Conservation (phyloP, 257 asterid genomes). For the Plantago major region DNA sequence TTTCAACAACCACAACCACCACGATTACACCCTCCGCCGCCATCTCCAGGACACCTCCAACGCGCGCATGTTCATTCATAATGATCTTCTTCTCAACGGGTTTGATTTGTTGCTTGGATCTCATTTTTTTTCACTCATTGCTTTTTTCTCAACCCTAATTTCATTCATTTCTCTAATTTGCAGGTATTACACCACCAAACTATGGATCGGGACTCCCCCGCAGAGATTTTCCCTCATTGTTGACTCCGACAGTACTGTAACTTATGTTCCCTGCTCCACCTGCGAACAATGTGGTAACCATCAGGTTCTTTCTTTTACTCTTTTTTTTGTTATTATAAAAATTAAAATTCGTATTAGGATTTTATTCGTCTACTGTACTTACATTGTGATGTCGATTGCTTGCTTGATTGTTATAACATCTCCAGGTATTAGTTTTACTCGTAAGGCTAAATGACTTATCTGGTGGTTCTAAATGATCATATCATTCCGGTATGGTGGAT, state of each 20-base stretch:
- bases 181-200: constrained; percentile 89
- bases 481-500: background rate
- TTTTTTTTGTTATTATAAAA: background rate
- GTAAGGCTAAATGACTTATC: too few relatives aligned
- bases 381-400: too few relatives aligned
- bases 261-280: constrained; percentile 88
- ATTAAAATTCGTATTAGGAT: background rate
- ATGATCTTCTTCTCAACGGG: constrained; percentile 17
- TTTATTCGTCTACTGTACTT: background rate
- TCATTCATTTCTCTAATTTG: constrained; percentile 8
- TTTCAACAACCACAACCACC: background rate
- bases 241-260: constrained; percentile 97
- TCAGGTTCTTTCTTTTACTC: too few relatives aligned
- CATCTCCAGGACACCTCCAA: background rate
- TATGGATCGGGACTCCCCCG: constrained; percentile 95
- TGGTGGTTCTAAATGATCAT: background rate
- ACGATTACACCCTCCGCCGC: background rate
- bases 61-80: constrained; percentile 11
- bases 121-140: background rate
- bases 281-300: constrained; percentile 91
- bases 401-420: too few relatives aligned
- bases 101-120: background rate
- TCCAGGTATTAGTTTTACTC: too few relatives aligned
- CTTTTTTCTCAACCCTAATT: constrained; percentile 28
- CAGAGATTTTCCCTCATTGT: constrained; percentile 89